Conservation (phyloP, 2,329 filamentous ascomycete genomes). For the Metarhizium sp. region DNA sequence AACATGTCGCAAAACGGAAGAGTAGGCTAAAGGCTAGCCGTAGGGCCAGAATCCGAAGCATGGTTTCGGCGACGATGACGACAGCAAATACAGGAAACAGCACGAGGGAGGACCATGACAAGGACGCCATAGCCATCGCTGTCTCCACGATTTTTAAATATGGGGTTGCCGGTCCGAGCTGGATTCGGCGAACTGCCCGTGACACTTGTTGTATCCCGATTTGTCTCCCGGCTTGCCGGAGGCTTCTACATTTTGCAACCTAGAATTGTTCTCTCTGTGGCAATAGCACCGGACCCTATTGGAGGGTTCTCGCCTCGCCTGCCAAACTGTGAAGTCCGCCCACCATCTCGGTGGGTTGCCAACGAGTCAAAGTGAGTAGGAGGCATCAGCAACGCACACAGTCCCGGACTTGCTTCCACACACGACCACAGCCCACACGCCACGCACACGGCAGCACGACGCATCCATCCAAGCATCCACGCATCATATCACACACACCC, state of each 20-base stretch:
- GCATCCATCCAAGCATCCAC: background rate
- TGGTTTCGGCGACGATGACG: background rate
- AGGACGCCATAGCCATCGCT: too few species aligned
- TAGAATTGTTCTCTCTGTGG: background rate
- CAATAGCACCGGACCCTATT: background rate
- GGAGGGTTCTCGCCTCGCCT: background rate
- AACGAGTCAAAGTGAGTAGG: background rate
- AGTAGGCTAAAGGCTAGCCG: background rate
- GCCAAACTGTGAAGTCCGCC: background rate
- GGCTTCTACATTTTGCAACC: background rate
- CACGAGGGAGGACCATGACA: too few species aligned
- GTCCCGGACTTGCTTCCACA: background rate
- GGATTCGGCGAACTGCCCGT: background rate
- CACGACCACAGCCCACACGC: background rate
- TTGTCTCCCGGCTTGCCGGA: background rate
- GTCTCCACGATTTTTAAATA: background rate
- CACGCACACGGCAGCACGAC: conserved; percentile 2
- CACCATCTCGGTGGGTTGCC: background rate
- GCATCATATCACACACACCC: background rate
- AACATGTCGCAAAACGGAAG: background rate
- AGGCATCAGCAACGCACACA: background rate
- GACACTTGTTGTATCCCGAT: background rate
- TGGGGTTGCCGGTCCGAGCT: background rate
- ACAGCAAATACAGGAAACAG: background rate
- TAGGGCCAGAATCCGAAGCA: background rate